phyloP scores from a whole-genome alignment of 208 protist species.

The Angomonas ambiguus region DNA sequence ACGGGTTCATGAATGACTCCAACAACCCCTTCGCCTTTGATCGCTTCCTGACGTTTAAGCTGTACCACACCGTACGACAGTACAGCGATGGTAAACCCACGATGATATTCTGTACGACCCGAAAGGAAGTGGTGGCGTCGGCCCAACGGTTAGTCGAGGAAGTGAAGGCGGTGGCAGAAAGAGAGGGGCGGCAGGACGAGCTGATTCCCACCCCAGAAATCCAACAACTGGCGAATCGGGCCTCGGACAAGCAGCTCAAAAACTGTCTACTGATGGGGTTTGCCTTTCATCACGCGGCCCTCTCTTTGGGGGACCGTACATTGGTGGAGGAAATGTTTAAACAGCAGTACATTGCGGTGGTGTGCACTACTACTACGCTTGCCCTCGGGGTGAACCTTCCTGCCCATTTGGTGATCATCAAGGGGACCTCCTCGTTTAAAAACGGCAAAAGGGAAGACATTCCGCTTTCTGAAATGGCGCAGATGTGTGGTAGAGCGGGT shows the following conservation, averaged over 20 bases:
- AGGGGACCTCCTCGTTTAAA: conserved; percentile 99
- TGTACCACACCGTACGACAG: conserved; percentile 72
- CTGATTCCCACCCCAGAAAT: conserved; percentile 42
- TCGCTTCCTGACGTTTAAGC: conserved; percentile 85
- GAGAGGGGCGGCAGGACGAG: conserved; percentile 21
- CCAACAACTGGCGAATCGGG: conserved; percentile 18
- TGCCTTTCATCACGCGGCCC: conserved; percentile 86
- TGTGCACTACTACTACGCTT: conserved; percentile 92
- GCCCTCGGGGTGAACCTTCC: conserved; percentile 93
- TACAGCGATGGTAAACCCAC: conserved; percentile 70
- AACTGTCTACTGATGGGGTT: conserved; percentile 59
- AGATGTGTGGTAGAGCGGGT: conserved; percentile 97
- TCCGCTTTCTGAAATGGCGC: conserved; percentile 96
- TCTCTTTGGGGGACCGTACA: conserved; percentile 59
- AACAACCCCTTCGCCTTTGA: conserved; percentile 89
- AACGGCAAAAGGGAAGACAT: conserved; percentile 92
- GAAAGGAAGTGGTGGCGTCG: conserved; percentile 64
- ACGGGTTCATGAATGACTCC: conserved; percentile 65
- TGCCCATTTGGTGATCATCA: conserved; percentile 89
- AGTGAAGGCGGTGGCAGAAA: conserved; percentile 33
- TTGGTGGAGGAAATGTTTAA: conserved; percentile 88
- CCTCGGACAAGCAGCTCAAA: conserved; percentile 72
- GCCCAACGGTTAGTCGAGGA: conserved; percentile 59
- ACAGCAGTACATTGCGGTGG: conserved; percentile 69
- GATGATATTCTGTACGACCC: conserved; percentile 89